A percentile compares a stretch with the other conserved stretches of the same genome.
Conservation (phyloP, 352 stramenopile genomes). For the Globisporangium iwayamae region DNA sequence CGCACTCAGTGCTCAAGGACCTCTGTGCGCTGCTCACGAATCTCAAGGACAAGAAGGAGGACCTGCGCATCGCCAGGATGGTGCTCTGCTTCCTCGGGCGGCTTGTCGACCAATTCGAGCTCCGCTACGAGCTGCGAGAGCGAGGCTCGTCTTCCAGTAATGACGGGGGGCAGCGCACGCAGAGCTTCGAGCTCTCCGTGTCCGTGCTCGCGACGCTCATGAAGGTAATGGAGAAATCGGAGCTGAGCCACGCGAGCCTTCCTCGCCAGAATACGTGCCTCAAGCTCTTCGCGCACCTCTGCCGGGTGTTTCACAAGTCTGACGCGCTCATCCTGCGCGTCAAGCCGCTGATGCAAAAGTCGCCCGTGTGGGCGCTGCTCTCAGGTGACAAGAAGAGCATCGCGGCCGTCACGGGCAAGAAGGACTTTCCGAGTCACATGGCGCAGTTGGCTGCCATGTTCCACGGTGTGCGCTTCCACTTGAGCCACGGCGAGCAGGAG, state of each 20-base stretch:
- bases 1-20: conserved; percentile 67
- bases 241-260: conserved; percentile 42
- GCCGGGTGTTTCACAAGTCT: conserved; percentile 38
- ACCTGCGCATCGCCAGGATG: conserved; percentile 59
- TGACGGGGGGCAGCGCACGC: conserved; percentile 24
- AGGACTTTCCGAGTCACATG: conserved; percentile 51
- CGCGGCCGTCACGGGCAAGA: conserved; percentile 33
- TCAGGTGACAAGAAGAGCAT: conserved; percentile 49
- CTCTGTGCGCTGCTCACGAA: conserved; percentile 55
- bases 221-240: conserved; percentile 44
- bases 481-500: conserved; percentile 25
- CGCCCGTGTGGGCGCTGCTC: conserved; percentile 40
- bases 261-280: conserved; percentile 48
- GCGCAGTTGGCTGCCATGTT: conserved; percentile 45
- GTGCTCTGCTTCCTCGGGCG: conserved; percentile 59
- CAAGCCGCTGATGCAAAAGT: conserved; percentile 47
- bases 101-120: conserved; percentile 63
- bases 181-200: conserved; percentile 45
- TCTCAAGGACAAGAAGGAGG: conserved; percentile 83
- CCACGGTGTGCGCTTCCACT: conserved; percentile 58
- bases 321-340: conserved; percentile 42
- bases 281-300: conserved; percentile 62
- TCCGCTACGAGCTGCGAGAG: conserved; percentile 21
- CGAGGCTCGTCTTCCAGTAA: neutral
- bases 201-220: conserved; percentile 41